phyloP scores from a whole-genome alignment of 2,329 filamentous ascomycete species.

The Sporothrix pallida region DNA sequence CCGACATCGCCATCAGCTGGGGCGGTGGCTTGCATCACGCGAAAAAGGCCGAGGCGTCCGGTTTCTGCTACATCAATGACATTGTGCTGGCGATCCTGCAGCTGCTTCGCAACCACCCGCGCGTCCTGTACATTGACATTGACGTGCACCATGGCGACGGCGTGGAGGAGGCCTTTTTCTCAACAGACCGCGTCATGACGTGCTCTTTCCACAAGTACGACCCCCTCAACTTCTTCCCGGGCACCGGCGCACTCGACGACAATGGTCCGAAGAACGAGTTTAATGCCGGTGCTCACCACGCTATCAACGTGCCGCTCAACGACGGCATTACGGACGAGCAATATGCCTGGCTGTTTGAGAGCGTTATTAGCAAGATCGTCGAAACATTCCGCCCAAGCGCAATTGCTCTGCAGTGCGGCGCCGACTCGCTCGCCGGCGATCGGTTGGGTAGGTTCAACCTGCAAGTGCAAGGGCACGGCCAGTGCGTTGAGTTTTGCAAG shows the following conservation, averaged over 20 bases:
- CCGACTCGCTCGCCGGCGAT: conserved; percentile 92
- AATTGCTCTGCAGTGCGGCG: conserved; percentile 94
- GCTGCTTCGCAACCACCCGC: conserved; percentile 78
- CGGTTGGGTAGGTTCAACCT: conserved; percentile 94
- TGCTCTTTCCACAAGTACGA: conserved; percentile 98
- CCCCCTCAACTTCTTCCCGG: conserved; percentile 81
- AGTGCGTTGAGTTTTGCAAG: conserved; percentile 90
- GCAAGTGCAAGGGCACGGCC: conserved; percentile 91
- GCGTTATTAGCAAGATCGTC: conserved; percentile 77
- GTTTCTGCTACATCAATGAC: conserved; percentile 99
- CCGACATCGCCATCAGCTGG: conserved; percentile 97
- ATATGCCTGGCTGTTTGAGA: conserved; percentile 84
- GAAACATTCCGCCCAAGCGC: conserved; percentile 85
- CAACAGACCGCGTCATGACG: conserved; percentile 83
- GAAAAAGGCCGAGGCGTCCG: conserved; percentile 89
- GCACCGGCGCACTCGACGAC: conserved; percentile 84
- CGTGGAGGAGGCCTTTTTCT: conserved; percentile 84
- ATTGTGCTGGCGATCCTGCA: conserved; percentile 94
- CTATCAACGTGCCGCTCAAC: conserved; percentile 86
- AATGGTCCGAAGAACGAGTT: conserved; percentile 82
- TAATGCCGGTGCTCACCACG: conserved; percentile 87
- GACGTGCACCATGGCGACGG: conserved; percentile 88
- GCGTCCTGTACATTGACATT: conserved; percentile 92
- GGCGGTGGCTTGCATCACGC: conserved; percentile 95
- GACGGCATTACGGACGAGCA: conserved; percentile 91